A percentile compares a stretch with the other conserved stretches of the same genome.
phyloP scores from a whole-genome alignment of 2,329 filamentous ascomycete genomes.

The Paracamarosporium sp. region DNA sequence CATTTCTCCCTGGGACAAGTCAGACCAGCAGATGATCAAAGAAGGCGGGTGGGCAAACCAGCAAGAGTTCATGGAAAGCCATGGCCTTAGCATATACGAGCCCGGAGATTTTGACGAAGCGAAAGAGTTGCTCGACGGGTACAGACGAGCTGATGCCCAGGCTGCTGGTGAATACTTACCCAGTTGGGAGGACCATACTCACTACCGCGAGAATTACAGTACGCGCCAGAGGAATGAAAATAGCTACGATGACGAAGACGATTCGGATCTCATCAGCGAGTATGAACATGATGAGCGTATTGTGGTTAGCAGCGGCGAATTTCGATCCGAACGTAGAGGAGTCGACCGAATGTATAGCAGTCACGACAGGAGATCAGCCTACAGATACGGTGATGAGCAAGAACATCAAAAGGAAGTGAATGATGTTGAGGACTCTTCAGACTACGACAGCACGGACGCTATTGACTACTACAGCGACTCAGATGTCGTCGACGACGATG shows the following conservation, averaged over 20 bases:
- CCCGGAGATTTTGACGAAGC: constrained; percentile 11
- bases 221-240: background rate
- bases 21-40: constrained; percentile 1
- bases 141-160: constrained; percentile 9
- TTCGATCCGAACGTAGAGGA: background rate
- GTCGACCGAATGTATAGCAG: background rate
- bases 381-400: background rate
- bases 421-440: background rate
- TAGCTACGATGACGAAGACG: background rate
- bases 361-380: background rate
- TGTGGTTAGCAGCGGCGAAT: no score
- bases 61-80: constrained; percentile 15
- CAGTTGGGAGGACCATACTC: background rate
- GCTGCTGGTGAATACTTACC: background rate
- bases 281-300: background rate
- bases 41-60: constrained; percentile 19
- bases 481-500: background rate
- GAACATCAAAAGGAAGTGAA: background rate
- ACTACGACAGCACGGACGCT: background rate
- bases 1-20: background rate
- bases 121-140: constrained; percentile 4
- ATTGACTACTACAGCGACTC: background rate
- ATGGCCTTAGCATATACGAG: constrained; percentile 10
- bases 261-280: background rate
- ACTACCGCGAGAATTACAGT: background rate